Evolutionary conservation across 441 rosid genomes (phyloP).

Genomic region (Populus trichocarpa): DNA sequence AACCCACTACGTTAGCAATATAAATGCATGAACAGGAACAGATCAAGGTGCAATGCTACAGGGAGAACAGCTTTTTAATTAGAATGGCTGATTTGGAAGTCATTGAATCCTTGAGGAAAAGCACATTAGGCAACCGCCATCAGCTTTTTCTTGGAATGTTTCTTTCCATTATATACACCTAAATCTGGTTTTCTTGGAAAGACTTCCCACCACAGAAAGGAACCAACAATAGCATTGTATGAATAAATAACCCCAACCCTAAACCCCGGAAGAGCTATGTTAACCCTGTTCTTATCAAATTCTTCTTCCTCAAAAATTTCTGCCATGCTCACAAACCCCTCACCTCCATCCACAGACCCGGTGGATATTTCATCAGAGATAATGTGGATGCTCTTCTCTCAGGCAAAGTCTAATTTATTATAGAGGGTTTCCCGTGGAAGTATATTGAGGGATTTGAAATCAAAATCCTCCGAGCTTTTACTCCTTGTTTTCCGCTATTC

Average conservation of each 20-base stretch:
- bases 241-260: slow-evolving; percentile 80
- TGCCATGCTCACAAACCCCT: slow-evolving; percentile 80
- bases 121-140: slow-evolving; percentile 56
- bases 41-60: neutral
- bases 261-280: slow-evolving; percentile 78
- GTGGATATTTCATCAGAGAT: slow-evolving; percentile 85
- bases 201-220: slow-evolving; percentile 12
- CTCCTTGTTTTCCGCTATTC: slow-evolving; percentile 48
- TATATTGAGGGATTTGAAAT: slow-evolving; percentile 73
- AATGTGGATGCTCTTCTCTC: slow-evolving; percentile 74
- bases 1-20: slow-evolving; percentile 20
- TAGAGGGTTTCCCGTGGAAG: slow-evolving; percentile 55
- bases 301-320: slow-evolving; percentile 59
- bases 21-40: slow-evolving; percentile 10
- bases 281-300: slow-evolving; percentile 72
- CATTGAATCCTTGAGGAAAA: slow-evolving; percentile 27
- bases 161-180: slow-evolving; percentile 66
- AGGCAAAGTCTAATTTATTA: slow-evolving; percentile 60
- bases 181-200: slow-evolving; percentile 41
- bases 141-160: slow-evolving; percentile 72
- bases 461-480: slow-evolving; percentile 64
- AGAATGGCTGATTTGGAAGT: slow-evolving; percentile 34
- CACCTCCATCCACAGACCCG: slow-evolving; percentile 62
- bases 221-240: slow-evolving; percentile 40
- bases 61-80: neutral